These are phyloP conservation scores for Diplodia mutila DNA, from an alignment of 2,329 filamentous ascomycete species.

Conservation along the genomic window DNA sequence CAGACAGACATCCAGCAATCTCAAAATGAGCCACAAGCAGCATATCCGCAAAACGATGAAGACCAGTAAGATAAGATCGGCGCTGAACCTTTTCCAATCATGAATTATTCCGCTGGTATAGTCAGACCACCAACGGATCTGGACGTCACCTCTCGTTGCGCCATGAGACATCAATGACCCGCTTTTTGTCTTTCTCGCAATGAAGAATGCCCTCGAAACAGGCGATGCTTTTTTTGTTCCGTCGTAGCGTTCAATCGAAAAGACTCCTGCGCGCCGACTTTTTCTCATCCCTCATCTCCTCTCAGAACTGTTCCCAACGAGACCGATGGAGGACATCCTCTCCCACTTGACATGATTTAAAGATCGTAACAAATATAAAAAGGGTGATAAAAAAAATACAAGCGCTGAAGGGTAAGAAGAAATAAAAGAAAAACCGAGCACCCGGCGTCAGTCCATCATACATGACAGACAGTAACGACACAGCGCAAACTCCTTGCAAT, in stretches of 20 bases:
- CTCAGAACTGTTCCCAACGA: not conserved
- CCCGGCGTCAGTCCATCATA: not conserved
- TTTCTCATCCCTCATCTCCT: not conserved
- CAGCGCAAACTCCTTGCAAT: not conserved
- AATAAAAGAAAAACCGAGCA: not conserved
- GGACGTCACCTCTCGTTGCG: not conserved
- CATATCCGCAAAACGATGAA: not conserved
- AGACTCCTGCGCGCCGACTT: not conserved
- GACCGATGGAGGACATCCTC: not conserved
- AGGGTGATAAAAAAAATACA: not conserved
- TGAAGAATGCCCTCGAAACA: not conserved
- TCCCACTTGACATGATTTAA: not conserved
- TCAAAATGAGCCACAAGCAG: not conserved
- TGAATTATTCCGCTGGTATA: not conserved
- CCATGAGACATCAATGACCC: not conserved
- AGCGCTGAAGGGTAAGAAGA: not conserved
- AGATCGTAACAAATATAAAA: not conserved
- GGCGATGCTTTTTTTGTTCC: not conserved
- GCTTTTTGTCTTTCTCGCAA: not conserved
- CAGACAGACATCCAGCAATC: not conserved
- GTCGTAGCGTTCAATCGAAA: not conserved
- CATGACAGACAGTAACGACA: not conserved
- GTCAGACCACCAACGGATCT: not conserved
- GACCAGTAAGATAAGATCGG: not conserved
- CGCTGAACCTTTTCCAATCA: not conserved